phyloP scores from a whole-genome alignment of 176 grass and related monocot species.

The Carex parvula region DNA sequence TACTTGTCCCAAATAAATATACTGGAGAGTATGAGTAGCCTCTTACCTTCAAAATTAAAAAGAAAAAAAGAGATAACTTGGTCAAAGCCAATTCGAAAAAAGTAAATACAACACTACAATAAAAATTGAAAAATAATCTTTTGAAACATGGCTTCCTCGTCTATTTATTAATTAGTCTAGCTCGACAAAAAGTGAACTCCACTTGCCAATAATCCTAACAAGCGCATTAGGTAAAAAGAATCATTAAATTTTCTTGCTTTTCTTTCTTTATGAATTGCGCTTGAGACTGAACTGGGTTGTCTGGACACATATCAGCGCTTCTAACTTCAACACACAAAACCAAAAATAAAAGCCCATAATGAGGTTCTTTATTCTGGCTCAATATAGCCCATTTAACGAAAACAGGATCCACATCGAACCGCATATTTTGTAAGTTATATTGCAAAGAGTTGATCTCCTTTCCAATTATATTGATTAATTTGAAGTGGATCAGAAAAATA shows the following conservation, averaged over 20 bases:
- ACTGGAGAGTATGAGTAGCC: neutral
- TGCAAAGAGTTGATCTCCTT: no score
- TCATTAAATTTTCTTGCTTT: conserved; percentile 1
- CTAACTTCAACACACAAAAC: neutral
- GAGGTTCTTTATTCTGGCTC: neutral
- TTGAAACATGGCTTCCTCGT: conserved; percentile 12
- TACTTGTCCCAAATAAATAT: no score
- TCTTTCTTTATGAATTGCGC: neutral
- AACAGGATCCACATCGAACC: neutral
- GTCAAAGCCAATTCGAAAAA: conserved; percentile 9
- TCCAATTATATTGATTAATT: no score
- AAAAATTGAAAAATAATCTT: neutral
- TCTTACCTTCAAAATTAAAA: conserved; percentile 9
- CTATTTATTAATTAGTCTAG: neutral
- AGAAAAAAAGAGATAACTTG: neutral
- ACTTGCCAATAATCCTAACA: conserved; percentile 16
- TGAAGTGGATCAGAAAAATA: no score
- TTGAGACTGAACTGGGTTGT: neutral
- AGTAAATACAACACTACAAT: neutral
- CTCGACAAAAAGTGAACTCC: conserved; percentile 25
- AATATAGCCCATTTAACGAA: neutral
- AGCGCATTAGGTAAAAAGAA: conserved; percentile 22
- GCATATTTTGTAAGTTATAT: no score
- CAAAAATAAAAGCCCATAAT: neutral
- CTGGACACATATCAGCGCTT: neutral